Base-by-base conservation (phyloP, 2,329 filamentous ascomycete genomes). In the Chaetothyriales sp. region DNA sequence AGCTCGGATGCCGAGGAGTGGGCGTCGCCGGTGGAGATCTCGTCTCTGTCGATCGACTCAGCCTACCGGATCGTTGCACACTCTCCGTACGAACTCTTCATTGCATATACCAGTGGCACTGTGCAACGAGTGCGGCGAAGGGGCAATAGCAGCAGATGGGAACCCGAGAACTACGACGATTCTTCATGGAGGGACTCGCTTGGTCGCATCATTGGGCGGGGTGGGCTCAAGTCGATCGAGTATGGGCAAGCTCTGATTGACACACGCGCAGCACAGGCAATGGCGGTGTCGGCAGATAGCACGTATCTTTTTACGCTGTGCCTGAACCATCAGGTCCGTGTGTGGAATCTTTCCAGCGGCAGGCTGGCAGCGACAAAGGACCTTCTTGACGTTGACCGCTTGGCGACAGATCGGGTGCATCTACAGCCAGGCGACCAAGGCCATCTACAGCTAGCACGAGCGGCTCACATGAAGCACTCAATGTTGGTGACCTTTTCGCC, bases 311-410 rank as follows among this genome's bases (percentile, higher is more conserved):
- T 95, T 61, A 89, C 89, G 0, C 80, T 95, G 47, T 92, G 86
- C 57, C 73, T 98, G 54, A 89, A 98, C 61, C 89, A 98, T 65
- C 83, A 82, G 9, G 71, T 98, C 64, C 83, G 89, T 62, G 82
- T 92, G 43, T 97, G 92, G 90, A 92, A 94, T 63, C 74, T 90
- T 29, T 73, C 79, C n/a, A 86, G 80, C 43, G 89, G 89, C 46
- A 85, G 83, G 64, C 78, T 94, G 51, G 78, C 86, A 4, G 80
- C 81, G 51, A 82, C 83, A 5, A 81, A 81, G 59, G 90, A 98
- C 66, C 74, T 98, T 29, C 68, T 97, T 15, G 81, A 84, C 59
- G 76, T 82, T 18, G 72, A 77, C 29, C 69, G 79, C 50, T 78
- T 84, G 48, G 75, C 81, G 1, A 80, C 86, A 48, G 85, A 89